Evolutionary conservation across 768 basidiomycete genomes (phyloP), one percentile per base, ranked within the genome.

Genomic region (Leccinum uliginosum): DNA sequence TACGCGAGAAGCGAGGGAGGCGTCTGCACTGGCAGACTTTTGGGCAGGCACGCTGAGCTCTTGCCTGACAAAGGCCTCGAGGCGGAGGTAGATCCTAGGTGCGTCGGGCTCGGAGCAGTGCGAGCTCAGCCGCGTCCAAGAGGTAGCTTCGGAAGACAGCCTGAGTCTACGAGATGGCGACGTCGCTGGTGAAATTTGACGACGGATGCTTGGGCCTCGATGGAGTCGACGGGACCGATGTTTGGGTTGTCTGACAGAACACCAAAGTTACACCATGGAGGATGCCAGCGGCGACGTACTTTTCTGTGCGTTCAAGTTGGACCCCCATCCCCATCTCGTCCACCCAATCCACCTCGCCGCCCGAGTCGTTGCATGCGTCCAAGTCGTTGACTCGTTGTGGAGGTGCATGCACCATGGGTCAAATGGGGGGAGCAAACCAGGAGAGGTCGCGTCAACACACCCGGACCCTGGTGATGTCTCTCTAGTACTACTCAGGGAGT

Each of bases 281-380:
- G 17, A 92, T 79, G 23, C n/a, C n/a, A n/a, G 77, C 77, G 5
- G 92, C 89, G 50, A 86, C 74, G 70, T 89, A 85, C 62, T 86
- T 83, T 74, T 96, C 93, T 12, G 93, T 94, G 61, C 84, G 84
- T 64, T 83, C n/a, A n/a, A n/a, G n/a, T n/a, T n/a, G n/a, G n/a
- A 83, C 77, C 6, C 78, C 67, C 57, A 62, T 57, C 30, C 62
- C 67, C 24, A 53, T 15, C 40, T 54, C 68, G 26, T 78, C 78
- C 30, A 81, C 77, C 69, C 74, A 79, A 26, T 72, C 74, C 10
- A 54, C 38, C 10, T 65, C 54, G 0, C 67, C 78, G n/a, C n/a
- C n/a, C n/a, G n/a, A n/a, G n/a, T n/a, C n/a, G n/a, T n/a, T n/a
- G n/a, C n/a, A n/a, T n/a, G n/a, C n/a, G n/a, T n/a, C n/a, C n/a